Evolutionary conservation across 768 basidiomycete genomes (phyloP).

Genomic region (Sarcodon aspratus): DNA sequence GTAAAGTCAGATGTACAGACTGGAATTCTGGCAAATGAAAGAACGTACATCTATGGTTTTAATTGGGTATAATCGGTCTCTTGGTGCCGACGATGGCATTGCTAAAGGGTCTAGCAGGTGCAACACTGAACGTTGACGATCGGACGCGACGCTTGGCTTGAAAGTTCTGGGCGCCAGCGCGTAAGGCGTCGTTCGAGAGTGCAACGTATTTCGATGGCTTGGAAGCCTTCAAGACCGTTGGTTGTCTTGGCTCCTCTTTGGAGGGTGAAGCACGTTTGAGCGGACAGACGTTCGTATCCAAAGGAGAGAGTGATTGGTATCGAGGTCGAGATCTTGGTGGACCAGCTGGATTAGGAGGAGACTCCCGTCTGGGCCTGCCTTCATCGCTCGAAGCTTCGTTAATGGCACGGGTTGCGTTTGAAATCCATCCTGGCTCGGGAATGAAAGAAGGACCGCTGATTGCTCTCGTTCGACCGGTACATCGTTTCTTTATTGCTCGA

Average conservation of each 20-base stretch:
- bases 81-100: too few species aligned
- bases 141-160: too few species aligned
- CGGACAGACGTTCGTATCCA: background rate
- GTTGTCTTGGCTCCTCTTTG: background rate
- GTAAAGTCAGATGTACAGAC: too few species aligned
- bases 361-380: background rate
- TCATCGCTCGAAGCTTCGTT: background rate
- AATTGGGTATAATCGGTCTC: too few species aligned
- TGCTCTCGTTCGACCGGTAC: background rate
- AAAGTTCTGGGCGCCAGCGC: too few species aligned
- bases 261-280: background rate
- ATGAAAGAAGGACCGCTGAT: background rate
- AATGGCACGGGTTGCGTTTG: background rate
- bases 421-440: background rate
- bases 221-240: too few species aligned
- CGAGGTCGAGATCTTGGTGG: background rate
- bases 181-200: too few species aligned
- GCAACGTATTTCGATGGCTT: too few species aligned
- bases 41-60: too few species aligned
- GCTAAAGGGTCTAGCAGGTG: too few species aligned
- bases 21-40: too few species aligned
- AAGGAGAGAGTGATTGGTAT: background rate
- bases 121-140: too few species aligned
- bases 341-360: background rate
- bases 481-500: background rate